phyloP scores from a whole-genome alignment of 495 filamentous ascomycete genomes.

The Xylaria nigripes region DNA sequence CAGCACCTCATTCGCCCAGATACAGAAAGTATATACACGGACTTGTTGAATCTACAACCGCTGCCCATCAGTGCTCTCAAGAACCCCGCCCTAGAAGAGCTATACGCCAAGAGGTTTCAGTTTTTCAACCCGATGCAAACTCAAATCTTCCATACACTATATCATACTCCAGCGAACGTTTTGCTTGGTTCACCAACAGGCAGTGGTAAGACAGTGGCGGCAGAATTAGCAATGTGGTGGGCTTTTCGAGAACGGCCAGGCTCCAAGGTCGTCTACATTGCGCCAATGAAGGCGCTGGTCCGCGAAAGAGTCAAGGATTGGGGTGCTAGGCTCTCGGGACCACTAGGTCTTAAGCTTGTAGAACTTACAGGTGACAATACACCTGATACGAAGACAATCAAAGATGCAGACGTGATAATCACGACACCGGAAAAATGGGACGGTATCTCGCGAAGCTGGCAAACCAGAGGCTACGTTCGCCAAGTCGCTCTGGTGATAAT shows the following conservation, averaged over 20 bases:
- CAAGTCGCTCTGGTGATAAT: slow-evolving; percentile 96
- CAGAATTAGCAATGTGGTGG: slow-evolving; percentile 99
- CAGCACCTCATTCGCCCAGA: slow-evolving; percentile 96
- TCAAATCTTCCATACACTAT: slow-evolving; percentile 92
- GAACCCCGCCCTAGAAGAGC: slow-evolving; percentile 75
- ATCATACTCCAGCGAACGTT: slow-evolving; percentile 85
- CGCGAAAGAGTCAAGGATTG: slow-evolving; percentile 95
- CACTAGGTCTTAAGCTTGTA: slow-evolving; percentile 84
- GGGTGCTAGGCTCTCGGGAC: slow-evolving; percentile 70
- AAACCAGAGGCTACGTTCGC: slow-evolving; percentile 89
- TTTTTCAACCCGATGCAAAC: slow-evolving; percentile 99
- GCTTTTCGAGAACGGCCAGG: slow-evolving; percentile 92
- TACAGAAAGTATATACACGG: slow-evolving; percentile 94
- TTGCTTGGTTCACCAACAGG: slow-evolving; percentile 95
- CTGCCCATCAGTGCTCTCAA: slow-evolving; percentile 82
- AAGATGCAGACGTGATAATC: slow-evolving; percentile 94
- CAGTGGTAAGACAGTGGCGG: slow-evolving; percentile 93
- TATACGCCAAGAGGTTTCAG: slow-evolving; percentile 81
- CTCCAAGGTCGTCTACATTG: slow-evolving; percentile 98
- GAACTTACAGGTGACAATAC: slow-evolving; percentile 98
- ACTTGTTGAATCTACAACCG: slow-evolving; percentile 85
- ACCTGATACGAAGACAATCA: slow-evolving; percentile 87
- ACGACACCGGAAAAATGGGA: slow-evolving; percentile 99
- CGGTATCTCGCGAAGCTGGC: slow-evolving; percentile 97
- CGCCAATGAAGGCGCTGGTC: slow-evolving; percentile 97